phyloP scores from a whole-genome alignment of 371 early-diverging fungal species.

The Mucor plumbeus region DNA sequence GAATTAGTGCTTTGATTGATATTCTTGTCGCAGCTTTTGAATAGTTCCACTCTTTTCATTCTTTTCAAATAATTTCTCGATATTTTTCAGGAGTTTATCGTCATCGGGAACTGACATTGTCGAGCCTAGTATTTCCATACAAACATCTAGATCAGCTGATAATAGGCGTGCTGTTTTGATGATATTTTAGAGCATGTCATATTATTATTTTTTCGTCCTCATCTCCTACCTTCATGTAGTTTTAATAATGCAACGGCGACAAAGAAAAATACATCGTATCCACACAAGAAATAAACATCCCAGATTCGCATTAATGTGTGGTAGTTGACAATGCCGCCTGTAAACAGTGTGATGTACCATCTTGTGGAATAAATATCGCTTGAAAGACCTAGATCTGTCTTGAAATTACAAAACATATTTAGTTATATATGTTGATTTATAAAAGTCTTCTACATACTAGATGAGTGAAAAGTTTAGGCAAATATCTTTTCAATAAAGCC shows the following conservation, averaged over 20 bases:
- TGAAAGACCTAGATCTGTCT: constrained; percentile 54
- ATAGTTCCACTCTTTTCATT: constrained; percentile 16
- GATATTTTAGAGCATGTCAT: too few relatives aligned
- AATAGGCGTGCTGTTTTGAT: constrained; percentile 39
- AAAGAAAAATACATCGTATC: constrained; percentile 65
- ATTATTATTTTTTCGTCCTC: not conserved
- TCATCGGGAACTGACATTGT: constrained; percentile 61
- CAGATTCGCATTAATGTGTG: constrained; percentile 66
- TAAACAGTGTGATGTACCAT: constrained; percentile 71
- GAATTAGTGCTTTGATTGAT: constrained; percentile 18
- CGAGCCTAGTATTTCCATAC: constrained; percentile 57
- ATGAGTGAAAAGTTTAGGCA: constrained; percentile 55
- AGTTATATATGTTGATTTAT: not conserved
- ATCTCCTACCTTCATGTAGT: constrained; percentile 56
- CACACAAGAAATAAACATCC: constrained; percentile 64
- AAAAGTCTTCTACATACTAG: constrained; percentile 43
- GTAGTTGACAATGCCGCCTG: constrained; percentile 63
- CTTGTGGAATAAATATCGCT: constrained; percentile 64
- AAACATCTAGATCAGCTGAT: constrained; percentile 53
- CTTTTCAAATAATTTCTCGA: constrained; percentile 45
- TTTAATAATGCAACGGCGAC: constrained; percentile 62
- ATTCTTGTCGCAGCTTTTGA: constrained; percentile 24
- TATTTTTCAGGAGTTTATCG: constrained; percentile 49
- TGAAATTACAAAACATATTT: not conserved
- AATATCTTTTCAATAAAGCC: constrained; percentile 50